Conservation (phyloP, 352 stramenopile genomes). For the Globisporangium cystogenes region DNA sequence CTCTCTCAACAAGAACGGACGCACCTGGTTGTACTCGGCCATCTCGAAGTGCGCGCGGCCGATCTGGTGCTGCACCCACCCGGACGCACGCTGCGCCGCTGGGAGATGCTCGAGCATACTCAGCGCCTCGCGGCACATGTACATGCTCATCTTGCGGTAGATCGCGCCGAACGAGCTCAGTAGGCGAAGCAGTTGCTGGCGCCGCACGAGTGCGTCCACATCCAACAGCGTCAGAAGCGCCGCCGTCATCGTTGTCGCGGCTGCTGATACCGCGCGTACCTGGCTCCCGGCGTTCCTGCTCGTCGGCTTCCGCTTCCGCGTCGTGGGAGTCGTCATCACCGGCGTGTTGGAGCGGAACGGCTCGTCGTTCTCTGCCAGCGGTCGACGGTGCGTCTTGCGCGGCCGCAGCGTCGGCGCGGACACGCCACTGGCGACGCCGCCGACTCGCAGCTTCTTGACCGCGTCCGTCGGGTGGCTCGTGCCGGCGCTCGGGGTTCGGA, state of each 20-base stretch:
- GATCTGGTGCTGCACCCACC: conserved; percentile 93
- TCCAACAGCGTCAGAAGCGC: not conserved
- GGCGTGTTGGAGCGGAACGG: conserved; percentile 26
- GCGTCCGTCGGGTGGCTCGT: conserved; percentile 22
- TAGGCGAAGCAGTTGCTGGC: conserved; percentile 46
- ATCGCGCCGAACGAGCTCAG: conserved; percentile 70
- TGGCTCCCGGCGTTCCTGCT: conserved; percentile 3
- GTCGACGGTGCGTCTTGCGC: conserved; percentile 42
- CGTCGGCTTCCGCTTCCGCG: not conserved
- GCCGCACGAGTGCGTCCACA: not conserved
- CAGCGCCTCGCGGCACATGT: conserved; percentile 84
- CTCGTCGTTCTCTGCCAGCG: conserved; percentile 53
- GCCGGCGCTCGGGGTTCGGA: conserved; percentile 26
- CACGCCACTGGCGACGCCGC: conserved; percentile 17
- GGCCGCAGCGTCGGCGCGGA: conserved; percentile 24
- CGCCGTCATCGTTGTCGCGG: too few species aligned
- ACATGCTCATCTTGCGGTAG: conserved; percentile 66
- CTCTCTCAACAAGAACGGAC: too few species aligned
- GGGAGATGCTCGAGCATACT: conserved; percentile 85
- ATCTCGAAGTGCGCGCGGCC: conserved; percentile 94
- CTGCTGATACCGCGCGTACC: too few species aligned
- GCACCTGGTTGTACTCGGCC: conserved; percentile 88
- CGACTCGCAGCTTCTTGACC: conserved; percentile 54
- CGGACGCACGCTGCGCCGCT: conserved; percentile 81
- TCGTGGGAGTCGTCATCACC: not conserved